phyloP scores from a whole-genome alignment of 768 basidiomycete species.

The Lentinula lateritia region DNA sequence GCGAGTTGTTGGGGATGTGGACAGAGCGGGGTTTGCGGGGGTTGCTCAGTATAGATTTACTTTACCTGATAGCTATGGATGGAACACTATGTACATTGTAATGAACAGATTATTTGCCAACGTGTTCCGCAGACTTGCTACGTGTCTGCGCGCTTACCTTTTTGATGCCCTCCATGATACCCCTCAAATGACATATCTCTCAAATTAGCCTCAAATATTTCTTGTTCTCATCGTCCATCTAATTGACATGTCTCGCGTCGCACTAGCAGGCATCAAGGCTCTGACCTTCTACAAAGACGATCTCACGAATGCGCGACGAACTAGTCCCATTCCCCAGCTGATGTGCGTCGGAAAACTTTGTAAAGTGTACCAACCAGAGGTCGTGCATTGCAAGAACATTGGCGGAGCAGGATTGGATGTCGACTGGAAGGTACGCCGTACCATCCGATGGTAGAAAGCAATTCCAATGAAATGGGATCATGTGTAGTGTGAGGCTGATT shows the following conservation, averaged over 20 bases:
- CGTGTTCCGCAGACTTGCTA: not conserved
- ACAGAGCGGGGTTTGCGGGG: conserved; percentile 60
- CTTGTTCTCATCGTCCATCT: not conserved
- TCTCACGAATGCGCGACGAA: conserved; percentile 62
- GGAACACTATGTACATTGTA: not conserved
- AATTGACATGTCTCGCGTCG: conserved; percentile 56
- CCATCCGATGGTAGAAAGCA: not conserved
- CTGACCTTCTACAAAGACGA: conserved; percentile 74
- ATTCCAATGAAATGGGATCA: conserved; percentile 2
- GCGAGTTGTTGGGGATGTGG: conserved; percentile 86
- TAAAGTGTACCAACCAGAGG: conserved; percentile 71
- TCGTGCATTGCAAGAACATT: conserved; percentile 76
- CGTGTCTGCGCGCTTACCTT: not conserved
- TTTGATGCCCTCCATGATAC: not conserved
- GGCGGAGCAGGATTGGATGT: conserved; percentile 76
- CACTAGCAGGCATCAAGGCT: conserved; percentile 66
- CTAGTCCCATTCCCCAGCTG: conserved; percentile 69
- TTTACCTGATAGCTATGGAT: not conserved
- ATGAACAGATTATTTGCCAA: not conserved
- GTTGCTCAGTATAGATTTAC: conserved; percentile 42
- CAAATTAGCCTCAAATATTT: no score
- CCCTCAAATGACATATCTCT: not conserved
- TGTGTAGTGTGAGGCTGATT: conserved; percentile 94
- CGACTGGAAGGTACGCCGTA: conserved; percentile 77
- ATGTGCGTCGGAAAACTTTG: conserved; percentile 79